Evolutionary conservation across 352 stramenopile genomes (phyloP), one percentile per base, ranked within the genome.

Genomic region (Aphanomyces astaci): DNA sequence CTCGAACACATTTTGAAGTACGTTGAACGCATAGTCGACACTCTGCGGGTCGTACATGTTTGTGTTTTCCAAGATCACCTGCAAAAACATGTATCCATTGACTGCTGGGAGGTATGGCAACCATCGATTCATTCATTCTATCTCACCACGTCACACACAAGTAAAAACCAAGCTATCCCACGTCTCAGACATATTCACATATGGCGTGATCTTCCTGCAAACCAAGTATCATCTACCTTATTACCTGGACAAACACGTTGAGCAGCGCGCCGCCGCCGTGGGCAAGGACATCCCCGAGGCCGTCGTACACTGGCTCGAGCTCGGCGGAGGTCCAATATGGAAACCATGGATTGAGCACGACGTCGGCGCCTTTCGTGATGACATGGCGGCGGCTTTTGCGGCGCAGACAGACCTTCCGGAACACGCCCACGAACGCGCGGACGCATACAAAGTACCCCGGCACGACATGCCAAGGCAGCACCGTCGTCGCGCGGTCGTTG

Each of bases 21-120:
- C 82, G 10, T 81, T 81, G 59, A 94, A 84, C 40, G 82, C 88
- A 72, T 94, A 94, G 64, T 94, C 91, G 27, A 91, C 86, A 49
- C 80, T 94, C 22, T 78, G 73, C 11, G 82, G 82, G 62, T 94
- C 86, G 33, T 88, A 74, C 48, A 94, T 89, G 52, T 94, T 94
- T 24, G 84, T 94, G 51, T 82, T 76, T 73, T 94, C 84, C 27
- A 94, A 65, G 27, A 92, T 82, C 28, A 90, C 78, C 64, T 66
- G 57, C 30, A n/a, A n/a, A n/a, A n/a, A n/a, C n/a, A n/a, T n/a
- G n/a, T n/a, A n/a, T n/a, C n/a, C n/a, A n/a, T n/a, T n/a, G n/a
- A n/a, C n/a, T n/a, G n/a, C n/a, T n/a, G n/a, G n/a, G n/a, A n/a
- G n/a, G n/a, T n/a, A n/a, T n/a, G n/a, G n/a, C 36, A 51, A 40